Conservation (phyloP, 1,284 basidiomycete species). For the Leccinum subrobustum region DNA sequence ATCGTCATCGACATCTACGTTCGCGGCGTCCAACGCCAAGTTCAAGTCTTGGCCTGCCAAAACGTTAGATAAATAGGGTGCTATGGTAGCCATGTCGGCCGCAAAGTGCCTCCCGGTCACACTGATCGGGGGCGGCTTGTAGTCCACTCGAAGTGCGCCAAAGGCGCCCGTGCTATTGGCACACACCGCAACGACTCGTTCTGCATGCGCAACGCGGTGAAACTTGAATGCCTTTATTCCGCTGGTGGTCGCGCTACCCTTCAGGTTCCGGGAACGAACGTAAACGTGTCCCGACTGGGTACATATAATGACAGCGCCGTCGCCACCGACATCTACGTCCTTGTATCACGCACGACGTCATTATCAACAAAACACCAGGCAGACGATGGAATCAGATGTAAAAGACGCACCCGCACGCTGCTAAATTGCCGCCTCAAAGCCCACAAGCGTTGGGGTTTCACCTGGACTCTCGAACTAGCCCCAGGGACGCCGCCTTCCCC, state of each 20-base stretch:
- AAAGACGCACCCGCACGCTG: conserved; percentile 63
- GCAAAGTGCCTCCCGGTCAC: conserved; percentile 61
- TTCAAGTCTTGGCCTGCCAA: neutral
- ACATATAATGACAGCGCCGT: conserved; percentile 89
- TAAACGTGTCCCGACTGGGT: conserved; percentile 96
- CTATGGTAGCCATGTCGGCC: conserved; percentile 66
- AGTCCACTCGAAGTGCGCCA: conserved; percentile 82
- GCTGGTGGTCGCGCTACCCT: conserved; percentile 34
- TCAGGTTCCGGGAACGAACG: conserved; percentile 65
- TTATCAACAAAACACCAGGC: neutral
- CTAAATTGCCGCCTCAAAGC: conserved; percentile 85
- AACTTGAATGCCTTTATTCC: conserved; percentile 76
- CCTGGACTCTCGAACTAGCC: conserved; percentile 32
- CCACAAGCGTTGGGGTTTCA: conserved; percentile 90
- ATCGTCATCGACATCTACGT: conserved; percentile 34
- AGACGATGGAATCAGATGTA: neutral
- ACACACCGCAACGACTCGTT: conserved; percentile 83
- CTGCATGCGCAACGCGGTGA: conserved; percentile 77
- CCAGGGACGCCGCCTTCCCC: conserved; percentile 20
- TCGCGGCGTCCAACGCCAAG: conserved; percentile 4
- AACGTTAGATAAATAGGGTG: conserved; percentile 46
- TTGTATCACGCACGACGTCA: conserved; percentile 29
- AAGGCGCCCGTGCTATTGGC: conserved; percentile 90
- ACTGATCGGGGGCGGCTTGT: conserved; percentile 56
- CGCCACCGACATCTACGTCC: conserved; percentile 88